Evolutionary conservation across 2,329 filamentous ascomycete species (phyloP).

Genomic region (Diaporthe capsici): DNA sequence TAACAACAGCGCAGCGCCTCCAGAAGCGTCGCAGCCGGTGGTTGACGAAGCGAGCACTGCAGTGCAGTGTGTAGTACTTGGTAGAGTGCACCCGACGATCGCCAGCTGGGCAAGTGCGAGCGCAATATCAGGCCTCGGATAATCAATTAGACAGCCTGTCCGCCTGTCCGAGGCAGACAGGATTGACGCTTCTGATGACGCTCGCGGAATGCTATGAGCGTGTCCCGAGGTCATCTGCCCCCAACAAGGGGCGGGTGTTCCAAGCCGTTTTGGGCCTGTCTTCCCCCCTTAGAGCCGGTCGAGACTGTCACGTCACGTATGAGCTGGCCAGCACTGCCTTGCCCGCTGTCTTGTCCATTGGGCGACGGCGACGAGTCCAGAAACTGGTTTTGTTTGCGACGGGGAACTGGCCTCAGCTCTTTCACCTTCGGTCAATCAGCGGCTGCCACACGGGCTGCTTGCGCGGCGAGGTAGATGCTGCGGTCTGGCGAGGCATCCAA

Average conservation of each 20-base stretch:
- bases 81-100: slow-evolving; percentile 20
- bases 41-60: slow-evolving; percentile 1
- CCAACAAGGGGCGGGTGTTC: slow-evolving; percentile 25
- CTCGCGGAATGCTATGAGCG: slow-evolving; percentile 25
- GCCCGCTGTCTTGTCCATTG: slow-evolving; percentile 4
- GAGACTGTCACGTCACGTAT: slow-evolving; percentile 20
- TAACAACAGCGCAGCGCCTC: slow-evolving; percentile 17
- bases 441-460: slow-evolving; percentile 9
- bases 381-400: slow-evolving; percentile 12
- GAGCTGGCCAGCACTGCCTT: slow-evolving; percentile 33
- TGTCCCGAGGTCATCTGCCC: slow-evolving; percentile 34
- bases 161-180: slow-evolving; percentile 19
- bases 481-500: slow-evolving; percentile 9
- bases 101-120: slow-evolving; percentile 11
- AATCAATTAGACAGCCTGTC: slow-evolving; percentile 26
- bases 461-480: slow-evolving; percentile 25
- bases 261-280: slow-evolving; percentile 27
- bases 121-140: slow-evolving; percentile 28
- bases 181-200: slow-evolving; percentile 22
- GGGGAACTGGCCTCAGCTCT: not conserved
- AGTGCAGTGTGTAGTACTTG: not conserved
- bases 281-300: slow-evolving; percentile 17
- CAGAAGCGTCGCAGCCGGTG: slow-evolving; percentile 3
- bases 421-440: slow-evolving; percentile 10
- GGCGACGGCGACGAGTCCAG: slow-evolving; percentile 5